Evolutionary conservation across 345 rosid genomes (phyloP), one percentile per base, ranked within the genome.

Genomic region (Isatis tinctoria): DNA sequence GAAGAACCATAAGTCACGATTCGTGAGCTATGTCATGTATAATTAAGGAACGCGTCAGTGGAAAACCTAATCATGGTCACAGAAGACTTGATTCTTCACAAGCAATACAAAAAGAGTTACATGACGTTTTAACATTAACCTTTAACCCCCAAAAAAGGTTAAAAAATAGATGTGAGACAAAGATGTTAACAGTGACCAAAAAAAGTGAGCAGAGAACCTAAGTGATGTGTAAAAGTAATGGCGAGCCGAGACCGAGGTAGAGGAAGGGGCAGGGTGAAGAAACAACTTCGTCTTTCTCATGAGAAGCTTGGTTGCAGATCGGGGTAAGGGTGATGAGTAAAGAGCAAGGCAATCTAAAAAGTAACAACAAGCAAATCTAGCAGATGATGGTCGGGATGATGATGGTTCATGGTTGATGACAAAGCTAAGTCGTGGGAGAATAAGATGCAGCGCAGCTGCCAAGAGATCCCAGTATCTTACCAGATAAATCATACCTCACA

Each of bases 401-500:
- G 70, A 60, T 62, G 79, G 68, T 75, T 75, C 57, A 41, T 75
- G 74, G 48, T 68, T 75, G 63, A 60, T 75, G 74, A 56, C 60
- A 76, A 62, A 56, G 45, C 75, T 54, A 45, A 73, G 82, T 75
- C 74, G 84, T 68, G 74, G 71, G 72, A 78, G 83, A 82, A 84
- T 84, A 44, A 79, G 86, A 85, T 69, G 91, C 85, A 85, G 86
- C 82, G 79, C 85, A 68, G 87, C 71, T 79, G 87, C 79, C 79
- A 83, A 78, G 85, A 72, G 78, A 74, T 69, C 87, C 88, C 72
- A 75, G 72, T 79, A 53, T 73, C 77, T 82, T 78, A 40, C 76
- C 85, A 75, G 62, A 79, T 80, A 73, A 79, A 81, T 80, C 86
- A 80, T 56, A 85, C 93, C 86, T 88, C 93, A 83, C 78, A 85